Evolutionary conservation across 2,329 filamentous ascomycete genomes (phyloP).

Genomic region (Westerdykella sp.): DNA sequence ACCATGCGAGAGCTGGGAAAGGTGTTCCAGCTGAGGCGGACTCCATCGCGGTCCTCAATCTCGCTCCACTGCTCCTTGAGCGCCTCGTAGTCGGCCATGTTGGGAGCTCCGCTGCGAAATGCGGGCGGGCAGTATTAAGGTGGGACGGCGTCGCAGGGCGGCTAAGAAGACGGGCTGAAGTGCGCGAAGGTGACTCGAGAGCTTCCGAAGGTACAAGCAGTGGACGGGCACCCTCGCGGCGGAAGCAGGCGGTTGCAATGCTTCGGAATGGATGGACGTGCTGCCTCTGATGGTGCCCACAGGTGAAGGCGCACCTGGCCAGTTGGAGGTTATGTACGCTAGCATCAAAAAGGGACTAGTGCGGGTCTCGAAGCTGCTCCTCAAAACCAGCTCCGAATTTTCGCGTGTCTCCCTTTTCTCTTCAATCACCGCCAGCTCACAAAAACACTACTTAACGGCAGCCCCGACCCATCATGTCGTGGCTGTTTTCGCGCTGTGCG

Average conservation of each 20-base stretch:
- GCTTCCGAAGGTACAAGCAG: neutral
- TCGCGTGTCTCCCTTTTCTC: conserved; percentile 39
- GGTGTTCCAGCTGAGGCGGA: conserved; percentile 96
- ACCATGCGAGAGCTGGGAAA: conserved; percentile 97
- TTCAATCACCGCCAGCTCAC: conserved; percentile 49
- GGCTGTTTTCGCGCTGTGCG: conserved; percentile 65
- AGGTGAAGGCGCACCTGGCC: conserved; percentile 21
- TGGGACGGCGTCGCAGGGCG: conserved; percentile 1
- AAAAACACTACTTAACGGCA: conserved; percentile 55
- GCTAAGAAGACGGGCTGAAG: neutral
- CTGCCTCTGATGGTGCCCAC: conserved; percentile 12
- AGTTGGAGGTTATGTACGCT: conserved; percentile 26
- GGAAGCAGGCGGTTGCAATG: conserved; percentile 21
- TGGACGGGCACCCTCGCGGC: conserved; percentile 17
- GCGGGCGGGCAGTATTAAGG: conserved; percentile 3
- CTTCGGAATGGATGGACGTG: conserved; percentile 15
- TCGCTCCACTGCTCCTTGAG: conserved; percentile 96
- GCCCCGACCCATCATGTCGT: conserved; percentile 46
- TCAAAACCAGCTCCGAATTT: conserved; percentile 25
- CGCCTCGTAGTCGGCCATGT: conserved; percentile 79
- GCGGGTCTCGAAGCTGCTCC: conserved; percentile 7
- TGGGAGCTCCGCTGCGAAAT: conserved; percentile 13
- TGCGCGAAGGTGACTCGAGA: too few species aligned
- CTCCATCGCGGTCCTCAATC: conserved; percentile 91
- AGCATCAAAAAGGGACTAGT: conserved; percentile 19